Conservation (phyloP, 164 flowering plant genomes). For the Annona cherimola region DNA sequence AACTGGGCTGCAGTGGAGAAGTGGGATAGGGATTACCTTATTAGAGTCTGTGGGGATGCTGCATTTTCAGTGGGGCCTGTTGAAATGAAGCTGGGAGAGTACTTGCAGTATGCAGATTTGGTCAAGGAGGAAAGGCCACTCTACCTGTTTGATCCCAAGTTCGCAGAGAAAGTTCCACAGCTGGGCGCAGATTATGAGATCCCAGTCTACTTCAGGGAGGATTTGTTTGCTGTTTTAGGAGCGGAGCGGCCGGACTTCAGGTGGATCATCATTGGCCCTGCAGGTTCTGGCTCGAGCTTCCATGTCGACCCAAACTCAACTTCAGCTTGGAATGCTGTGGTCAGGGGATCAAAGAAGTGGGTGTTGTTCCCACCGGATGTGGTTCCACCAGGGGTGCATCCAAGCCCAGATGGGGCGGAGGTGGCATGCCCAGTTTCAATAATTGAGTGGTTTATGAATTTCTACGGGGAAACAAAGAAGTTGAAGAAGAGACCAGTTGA, state of each 20-base stretch:
- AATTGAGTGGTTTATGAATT: conserved; percentile 98
- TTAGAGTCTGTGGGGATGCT: conserved; percentile 49
- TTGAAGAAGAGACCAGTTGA: conserved; percentile 82
- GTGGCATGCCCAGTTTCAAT: conserved; percentile 98
- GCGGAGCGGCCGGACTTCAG: conserved; percentile 88
- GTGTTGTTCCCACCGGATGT: conserved; percentile 89
- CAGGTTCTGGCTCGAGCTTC: conserved; percentile 83
- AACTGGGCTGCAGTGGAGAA: conserved; percentile 71
- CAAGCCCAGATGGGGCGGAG: conserved; percentile 95
- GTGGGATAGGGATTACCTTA: conserved; percentile 76
- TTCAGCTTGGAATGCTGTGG: conserved; percentile 98
- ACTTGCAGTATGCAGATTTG: conserved; percentile 69
- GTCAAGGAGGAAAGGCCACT: conserved; percentile 85
- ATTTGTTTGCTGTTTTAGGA: conserved; percentile 79
- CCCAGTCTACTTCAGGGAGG: conserved; percentile 82
- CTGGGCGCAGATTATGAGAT: conserved; percentile 76
- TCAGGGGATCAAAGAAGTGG: conserved; percentile 96
- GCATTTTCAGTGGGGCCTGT: conserved; percentile 82
- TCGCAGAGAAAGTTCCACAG: conserved; percentile 73
- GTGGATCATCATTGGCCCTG: conserved; percentile 93
- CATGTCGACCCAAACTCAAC: conserved; percentile 98
- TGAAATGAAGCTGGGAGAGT: conserved; percentile 77
- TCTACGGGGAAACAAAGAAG: conserved; percentile 64
- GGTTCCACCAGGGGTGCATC: conserved; percentile 95
- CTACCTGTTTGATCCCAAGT: conserved; percentile 92